Evolutionary conservation across 73 alveolate species (phyloP).

Genomic region (Paramecium tetraurelia): DNA sequence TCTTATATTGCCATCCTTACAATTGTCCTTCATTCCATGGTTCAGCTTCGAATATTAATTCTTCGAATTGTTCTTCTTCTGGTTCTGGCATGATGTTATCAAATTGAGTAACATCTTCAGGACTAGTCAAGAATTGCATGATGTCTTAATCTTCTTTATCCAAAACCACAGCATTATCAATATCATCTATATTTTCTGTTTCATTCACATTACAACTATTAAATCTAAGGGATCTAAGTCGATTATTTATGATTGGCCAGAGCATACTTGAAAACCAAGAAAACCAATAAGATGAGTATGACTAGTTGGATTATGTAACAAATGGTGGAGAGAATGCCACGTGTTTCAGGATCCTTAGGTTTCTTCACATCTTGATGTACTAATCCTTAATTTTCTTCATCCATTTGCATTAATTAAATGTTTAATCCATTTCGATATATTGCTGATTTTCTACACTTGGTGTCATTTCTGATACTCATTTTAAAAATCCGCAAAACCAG

Average conservation of each 20-base stretch:
- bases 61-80: constrained; percentile 14
- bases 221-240: not conserved
- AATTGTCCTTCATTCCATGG: constrained; percentile 37
- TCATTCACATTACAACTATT: not conserved
- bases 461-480: constrained; percentile 79
- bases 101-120: constrained; percentile 27
- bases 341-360: not conserved
- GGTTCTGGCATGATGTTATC: constrained; percentile 3
- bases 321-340: not conserved
- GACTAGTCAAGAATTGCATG: not conserved
- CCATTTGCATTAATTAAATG: constrained; percentile 15
- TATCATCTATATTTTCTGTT: not conserved
- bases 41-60: constrained; percentile 16
- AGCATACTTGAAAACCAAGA: constrained; percentile 6
- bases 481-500: constrained; percentile 78
- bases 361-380: not conserved
- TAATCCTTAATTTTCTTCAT: constrained; percentile 34
- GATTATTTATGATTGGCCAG: not conserved
- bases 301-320: not conserved
- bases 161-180: not conserved
- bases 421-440: constrained; percentile 71
- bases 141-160: constrained; percentile 12
- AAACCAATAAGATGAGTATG: not conserved
- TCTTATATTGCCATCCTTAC: not conserved
- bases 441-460: constrained; percentile 87